phyloP scores from a whole-genome alignment of 768 basidiomycete species.

The Calvatia gigantea region DNA sequence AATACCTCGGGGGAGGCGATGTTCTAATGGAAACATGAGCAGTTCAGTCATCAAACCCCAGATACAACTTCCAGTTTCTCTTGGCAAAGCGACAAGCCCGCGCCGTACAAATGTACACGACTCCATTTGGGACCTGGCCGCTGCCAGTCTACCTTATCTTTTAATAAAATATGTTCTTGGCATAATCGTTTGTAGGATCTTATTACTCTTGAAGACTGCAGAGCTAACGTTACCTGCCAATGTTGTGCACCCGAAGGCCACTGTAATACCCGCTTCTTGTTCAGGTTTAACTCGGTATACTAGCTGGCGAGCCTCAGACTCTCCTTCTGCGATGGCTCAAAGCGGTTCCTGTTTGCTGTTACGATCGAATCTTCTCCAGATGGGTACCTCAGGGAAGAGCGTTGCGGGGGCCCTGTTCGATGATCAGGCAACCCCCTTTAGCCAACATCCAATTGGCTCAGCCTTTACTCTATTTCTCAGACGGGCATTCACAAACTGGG shows the following conservation, averaged over 20 bases:
- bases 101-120: not conserved
- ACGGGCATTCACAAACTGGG: not conserved
- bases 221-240: not conserved
- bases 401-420: not conserved
- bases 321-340: not conserved
- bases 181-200: not conserved
- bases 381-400: not conserved
- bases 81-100: constrained; percentile 1
- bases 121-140: not conserved
- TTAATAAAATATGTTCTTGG: not conserved
- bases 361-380: not conserved
- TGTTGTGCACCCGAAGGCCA: not conserved
- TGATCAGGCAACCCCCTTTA: not conserved
- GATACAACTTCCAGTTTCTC: not conserved
- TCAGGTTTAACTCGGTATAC: not conserved
- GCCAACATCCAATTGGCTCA: not conserved
- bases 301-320: not conserved
- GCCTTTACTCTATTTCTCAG: not conserved
- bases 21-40: not conserved
- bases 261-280: not conserved
- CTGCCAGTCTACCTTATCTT: not conserved
- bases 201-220: not conserved
- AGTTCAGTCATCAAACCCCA: not conserved
- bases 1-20: not conserved
- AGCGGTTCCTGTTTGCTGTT: not conserved